Evolutionary conservation across 129 eudicot genomes (phyloP).

Genomic region (Pseudognaphalium luteoalbum): DNA sequence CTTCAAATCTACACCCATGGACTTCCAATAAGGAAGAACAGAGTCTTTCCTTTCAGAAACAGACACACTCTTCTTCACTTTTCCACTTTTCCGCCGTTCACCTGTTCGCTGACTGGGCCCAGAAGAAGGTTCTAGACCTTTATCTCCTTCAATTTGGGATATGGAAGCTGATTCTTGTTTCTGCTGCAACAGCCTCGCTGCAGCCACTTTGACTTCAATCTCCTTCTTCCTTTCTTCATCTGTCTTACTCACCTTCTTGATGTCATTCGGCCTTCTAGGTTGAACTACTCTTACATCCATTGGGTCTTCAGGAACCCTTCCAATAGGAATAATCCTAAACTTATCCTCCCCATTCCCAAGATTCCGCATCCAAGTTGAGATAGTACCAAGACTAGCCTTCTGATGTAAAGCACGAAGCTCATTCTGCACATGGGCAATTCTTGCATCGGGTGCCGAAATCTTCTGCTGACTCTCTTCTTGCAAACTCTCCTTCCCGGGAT

Average conservation of each 20-base stretch:
- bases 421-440: constrained; percentile 55
- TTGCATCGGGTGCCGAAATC: constrained; percentile 43
- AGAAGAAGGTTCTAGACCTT: constrained; percentile 51
- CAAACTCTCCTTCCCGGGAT: constrained; percentile 72
- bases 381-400: constrained; percentile 75
- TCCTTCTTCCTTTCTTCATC: constrained; percentile 82
- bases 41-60: constrained; percentile 65
- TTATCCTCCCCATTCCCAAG: constrained; percentile 79
- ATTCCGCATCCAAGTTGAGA: constrained; percentile 77
- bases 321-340: constrained; percentile 69
- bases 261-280: constrained; percentile 79
- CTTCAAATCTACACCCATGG: constrained; percentile 58
- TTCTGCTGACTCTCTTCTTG: constrained; percentile 69
- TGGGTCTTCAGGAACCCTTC: constrained; percentile 83
- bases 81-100: constrained; percentile 66
- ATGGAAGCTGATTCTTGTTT: constrained; percentile 42
- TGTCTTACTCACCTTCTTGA: constrained; percentile 89
- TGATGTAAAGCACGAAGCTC: constrained; percentile 66
- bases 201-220: constrained; percentile 91
- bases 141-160: constrained; percentile 42
- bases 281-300: constrained; percentile 74
- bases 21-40: constrained; percentile 77
- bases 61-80: constrained; percentile 51
- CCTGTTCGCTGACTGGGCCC: constrained; percentile 49
- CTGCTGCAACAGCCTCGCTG: constrained; percentile 87